Conservation (phyloP, 305 asterid genomes). For the Galium porrigens region DNA sequence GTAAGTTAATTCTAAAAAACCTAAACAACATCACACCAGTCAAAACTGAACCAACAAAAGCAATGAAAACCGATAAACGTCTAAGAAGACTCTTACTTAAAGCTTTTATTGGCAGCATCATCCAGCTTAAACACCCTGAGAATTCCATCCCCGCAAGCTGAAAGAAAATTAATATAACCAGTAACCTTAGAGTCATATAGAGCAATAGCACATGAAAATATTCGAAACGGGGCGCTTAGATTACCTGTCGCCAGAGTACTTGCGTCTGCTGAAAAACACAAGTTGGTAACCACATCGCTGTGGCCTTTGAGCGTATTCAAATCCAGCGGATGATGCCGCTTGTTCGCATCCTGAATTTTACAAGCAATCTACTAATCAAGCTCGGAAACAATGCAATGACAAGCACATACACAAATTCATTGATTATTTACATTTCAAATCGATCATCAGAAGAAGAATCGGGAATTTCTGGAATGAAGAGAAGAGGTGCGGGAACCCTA, state of each 20-base stretch:
- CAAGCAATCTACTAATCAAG: slow-evolving; percentile 6
- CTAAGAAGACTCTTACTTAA: slow-evolving; percentile 49
- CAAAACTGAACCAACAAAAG: slow-evolving; percentile 5
- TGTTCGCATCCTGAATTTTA: slow-evolving; percentile 56
- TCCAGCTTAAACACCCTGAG: slow-evolving; percentile 90
- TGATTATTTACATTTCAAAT: neutral
- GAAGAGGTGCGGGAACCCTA: slow-evolving; percentile 19
- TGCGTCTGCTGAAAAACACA: slow-evolving; percentile 73
- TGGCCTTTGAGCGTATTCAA: slow-evolving; percentile 96
- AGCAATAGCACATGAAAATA: neutral
- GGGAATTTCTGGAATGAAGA: neutral
- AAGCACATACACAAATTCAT: neutral
- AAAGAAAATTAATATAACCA: slow-evolving; percentile 3
- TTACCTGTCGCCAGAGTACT: slow-evolving; percentile 77
- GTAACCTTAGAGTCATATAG: neutral
- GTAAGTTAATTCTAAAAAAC: slow-evolving; percentile 77
- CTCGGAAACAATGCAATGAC: neutral
- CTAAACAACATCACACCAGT: slow-evolving; percentile 21
- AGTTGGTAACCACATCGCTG: slow-evolving; percentile 75
- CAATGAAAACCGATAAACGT: neutral
- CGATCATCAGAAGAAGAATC: neutral
- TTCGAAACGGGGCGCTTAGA: slow-evolving; percentile 3
- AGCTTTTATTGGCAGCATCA: slow-evolving; percentile 86
- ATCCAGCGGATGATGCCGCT: slow-evolving; percentile 82
- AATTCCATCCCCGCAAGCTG: slow-evolving; percentile 89